A percentile compares a stretch with the other conserved stretches of the same genome.
Evolutionary conservation across 1,284 basidiomycete species (phyloP).

Genomic region (Coniophora puteana): DNA sequence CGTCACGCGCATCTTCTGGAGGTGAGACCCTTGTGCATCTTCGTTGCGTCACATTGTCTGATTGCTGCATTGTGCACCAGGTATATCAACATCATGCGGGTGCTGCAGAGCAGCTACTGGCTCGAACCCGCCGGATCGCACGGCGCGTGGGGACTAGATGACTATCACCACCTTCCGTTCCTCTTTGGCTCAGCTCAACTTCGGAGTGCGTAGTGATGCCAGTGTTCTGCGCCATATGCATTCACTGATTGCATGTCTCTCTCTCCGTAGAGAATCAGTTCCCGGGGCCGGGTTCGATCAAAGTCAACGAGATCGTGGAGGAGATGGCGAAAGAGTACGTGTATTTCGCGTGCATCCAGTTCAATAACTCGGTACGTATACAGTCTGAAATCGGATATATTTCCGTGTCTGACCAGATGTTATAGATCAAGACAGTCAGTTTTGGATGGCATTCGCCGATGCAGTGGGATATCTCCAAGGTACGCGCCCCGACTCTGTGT

Average conservation of each 20-base stretch:
- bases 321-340: conserved; percentile 94
- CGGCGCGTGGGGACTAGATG: conserved; percentile 98
- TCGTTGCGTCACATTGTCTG: conserved; percentile 2
- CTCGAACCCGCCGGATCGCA: conserved; percentile 97
- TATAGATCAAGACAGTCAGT: conserved; percentile 91
- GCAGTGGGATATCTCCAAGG: conserved; percentile 97
- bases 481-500: conserved; percentile 27
- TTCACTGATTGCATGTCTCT: not conserved
- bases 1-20: conserved; percentile 90
- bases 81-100: conserved; percentile 88
- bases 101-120: conserved; percentile 94
- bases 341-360: conserved; percentile 95
- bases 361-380: conserved; percentile 86
- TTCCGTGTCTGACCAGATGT: not conserved
- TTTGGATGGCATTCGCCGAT: conserved; percentile 98
- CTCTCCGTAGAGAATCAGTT: conserved; percentile 73
- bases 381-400: not conserved
- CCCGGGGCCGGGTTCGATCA: conserved; percentile 89
- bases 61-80: no score
- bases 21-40: conserved; percentile 36
- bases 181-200: conserved; percentile 87
- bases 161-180: conserved; percentile 97
- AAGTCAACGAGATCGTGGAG: conserved; percentile 89
- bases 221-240: conserved; percentile 1
- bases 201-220: conserved; percentile 42